These are phyloP conservation scores for Populus hybrid DNA, from an alignment of 441 rosid genomes.

Conservation along the genomic window DNA sequence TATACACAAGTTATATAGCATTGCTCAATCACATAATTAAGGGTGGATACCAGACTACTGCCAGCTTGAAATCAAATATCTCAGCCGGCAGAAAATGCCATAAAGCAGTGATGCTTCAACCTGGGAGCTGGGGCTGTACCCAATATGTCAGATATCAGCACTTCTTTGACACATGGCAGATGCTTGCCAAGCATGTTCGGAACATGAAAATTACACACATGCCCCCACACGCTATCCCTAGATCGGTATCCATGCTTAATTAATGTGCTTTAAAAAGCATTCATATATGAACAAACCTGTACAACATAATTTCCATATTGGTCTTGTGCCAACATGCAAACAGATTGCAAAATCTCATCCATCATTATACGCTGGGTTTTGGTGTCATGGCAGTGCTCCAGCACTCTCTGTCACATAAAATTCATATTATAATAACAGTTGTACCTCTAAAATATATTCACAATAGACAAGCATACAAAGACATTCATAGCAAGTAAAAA, in stretches of 20 bases:
- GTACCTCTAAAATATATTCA: too few relatives aligned
- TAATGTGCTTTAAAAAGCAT: not conserved
- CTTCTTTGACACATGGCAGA: not conserved
- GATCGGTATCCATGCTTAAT: not conserved
- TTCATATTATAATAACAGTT: not conserved
- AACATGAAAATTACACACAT: not conserved
- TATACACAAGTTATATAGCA: not conserved
- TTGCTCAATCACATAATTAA: not conserved
- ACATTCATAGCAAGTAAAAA: not conserved
- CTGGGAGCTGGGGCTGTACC: not conserved
- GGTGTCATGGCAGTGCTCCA: slow-evolving; percentile 71
- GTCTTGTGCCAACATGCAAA: slow-evolving; percentile 75
- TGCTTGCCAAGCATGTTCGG: not conserved
- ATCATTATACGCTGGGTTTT: slow-evolving; percentile 60
- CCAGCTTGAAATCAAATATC: not conserved
- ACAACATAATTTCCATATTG: slow-evolving; percentile 85
- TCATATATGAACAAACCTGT: slow-evolving; percentile 46
- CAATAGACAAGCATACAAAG: not conserved
- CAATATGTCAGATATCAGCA: not conserved
- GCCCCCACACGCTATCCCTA: not conserved
- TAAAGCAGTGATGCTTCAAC: slow-evolving; percentile 1
- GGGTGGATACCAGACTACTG: not conserved
- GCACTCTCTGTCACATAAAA: slow-evolving; percentile 53
- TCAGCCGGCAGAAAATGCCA: slow-evolving; percentile 1
- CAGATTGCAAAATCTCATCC: slow-evolving; percentile 64